Evolutionary conservation across 179 eudicot species (phyloP).

Genomic region (Silene coronaria): DNA sequence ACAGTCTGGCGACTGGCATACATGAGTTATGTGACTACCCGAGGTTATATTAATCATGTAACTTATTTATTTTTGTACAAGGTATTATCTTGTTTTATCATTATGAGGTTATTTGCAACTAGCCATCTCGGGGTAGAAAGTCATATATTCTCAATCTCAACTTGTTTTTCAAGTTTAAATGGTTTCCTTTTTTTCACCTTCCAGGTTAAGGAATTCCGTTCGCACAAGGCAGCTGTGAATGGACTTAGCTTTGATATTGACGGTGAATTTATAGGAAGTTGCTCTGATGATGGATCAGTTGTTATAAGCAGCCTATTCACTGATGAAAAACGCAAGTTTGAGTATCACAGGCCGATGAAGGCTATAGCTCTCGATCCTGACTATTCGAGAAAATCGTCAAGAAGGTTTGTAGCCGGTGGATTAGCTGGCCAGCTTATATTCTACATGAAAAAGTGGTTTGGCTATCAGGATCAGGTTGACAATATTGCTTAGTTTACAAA

Average conservation of each 20-base stretch:
- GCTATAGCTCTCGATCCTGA: conserved; percentile 92
- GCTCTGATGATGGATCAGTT: conserved; percentile 96
- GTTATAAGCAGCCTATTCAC: conserved; percentile 78
- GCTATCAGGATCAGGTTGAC: conserved; percentile 85
- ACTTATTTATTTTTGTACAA: background rate
- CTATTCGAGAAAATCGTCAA: conserved; percentile 62
- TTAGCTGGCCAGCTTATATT: conserved; percentile 79
- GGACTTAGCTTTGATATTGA: conserved; percentile 86
- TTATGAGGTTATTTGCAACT: background rate
- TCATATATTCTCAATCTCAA: background rate
- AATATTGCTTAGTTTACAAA: conserved; percentile 8
- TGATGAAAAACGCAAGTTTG: conserved; percentile 77
- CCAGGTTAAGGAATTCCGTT: conserved; percentile 78
- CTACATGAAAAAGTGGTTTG: conserved; percentile 83
- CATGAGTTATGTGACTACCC: background rate
- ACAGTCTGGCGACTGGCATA: background rate
- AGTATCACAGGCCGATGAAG: conserved; percentile 97
- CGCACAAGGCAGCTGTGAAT: conserved; percentile 76
- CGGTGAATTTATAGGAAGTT: conserved; percentile 93
- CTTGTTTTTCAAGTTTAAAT: background rate
- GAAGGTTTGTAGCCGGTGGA: conserved; percentile 95
- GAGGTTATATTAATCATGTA: background rate
- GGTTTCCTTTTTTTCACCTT: conserved; percentile 2
- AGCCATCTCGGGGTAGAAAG: background rate
- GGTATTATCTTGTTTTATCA: background rate